A percentile compares a stretch with the other conserved stretches of the same genome.
Evolutionary conservation across 345 rosid species (phyloP).

Genomic region (Hevea brasiliensis): DNA sequence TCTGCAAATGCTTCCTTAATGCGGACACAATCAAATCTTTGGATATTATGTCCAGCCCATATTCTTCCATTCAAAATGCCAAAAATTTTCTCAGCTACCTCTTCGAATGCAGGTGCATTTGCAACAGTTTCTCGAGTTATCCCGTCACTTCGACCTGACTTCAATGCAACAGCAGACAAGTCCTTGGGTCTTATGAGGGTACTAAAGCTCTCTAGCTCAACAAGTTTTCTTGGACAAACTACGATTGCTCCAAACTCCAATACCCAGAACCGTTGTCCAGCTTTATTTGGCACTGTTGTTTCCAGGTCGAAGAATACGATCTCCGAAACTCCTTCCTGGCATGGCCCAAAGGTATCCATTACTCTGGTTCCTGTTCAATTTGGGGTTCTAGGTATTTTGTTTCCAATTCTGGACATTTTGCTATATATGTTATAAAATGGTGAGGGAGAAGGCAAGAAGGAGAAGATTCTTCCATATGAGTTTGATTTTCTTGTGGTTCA

Average conservation of each 20-base stretch:
- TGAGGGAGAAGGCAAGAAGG: conserved; percentile 14
- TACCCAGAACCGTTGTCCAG: conserved; percentile 59
- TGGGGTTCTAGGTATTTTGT: not conserved
- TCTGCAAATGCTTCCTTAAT: conserved; percentile 79
- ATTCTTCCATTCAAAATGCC: conserved; percentile 64
- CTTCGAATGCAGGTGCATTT: conserved; percentile 59
- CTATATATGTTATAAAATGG: no score
- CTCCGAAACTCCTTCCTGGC: conserved; percentile 21
- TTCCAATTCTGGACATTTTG: not conserved
- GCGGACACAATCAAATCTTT: conserved; percentile 75
- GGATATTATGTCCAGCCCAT: conserved; percentile 96
- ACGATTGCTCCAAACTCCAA: conserved; percentile 87
- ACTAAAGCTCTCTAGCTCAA: conserved; percentile 64
- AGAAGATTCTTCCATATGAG: conserved; percentile 31
- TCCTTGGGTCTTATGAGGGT: conserved; percentile 76
- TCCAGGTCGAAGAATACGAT: conserved; percentile 85
- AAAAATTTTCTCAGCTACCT: conserved; percentile 69
- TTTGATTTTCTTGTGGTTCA: conserved; percentile 50
- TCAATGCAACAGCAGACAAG: conserved; percentile 48
- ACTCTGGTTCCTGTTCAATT: not conserved
- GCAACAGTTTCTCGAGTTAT: conserved; percentile 66
- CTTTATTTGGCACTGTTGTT: conserved; percentile 68
- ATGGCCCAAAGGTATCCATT: conserved; percentile 32
- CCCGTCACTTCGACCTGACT: conserved; percentile 62
- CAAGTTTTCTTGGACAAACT: conserved; percentile 65